Conservation (phyloP, 257 asterid genomes). For the Penstemon barbatus region DNA sequence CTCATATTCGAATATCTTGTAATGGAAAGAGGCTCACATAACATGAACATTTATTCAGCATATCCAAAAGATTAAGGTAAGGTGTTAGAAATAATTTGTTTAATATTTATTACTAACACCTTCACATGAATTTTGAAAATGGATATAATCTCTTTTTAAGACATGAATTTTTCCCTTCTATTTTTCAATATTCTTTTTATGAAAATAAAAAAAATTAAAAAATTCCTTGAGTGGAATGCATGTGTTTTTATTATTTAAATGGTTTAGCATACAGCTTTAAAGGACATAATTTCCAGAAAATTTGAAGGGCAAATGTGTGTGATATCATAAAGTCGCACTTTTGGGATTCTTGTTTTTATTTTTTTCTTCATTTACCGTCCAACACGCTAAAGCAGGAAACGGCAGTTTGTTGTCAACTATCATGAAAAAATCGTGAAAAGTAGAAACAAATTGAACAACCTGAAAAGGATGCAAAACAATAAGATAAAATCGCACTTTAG, state of each 20-base stretch:
- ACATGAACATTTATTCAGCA: too few species aligned
- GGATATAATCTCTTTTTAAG: too few species aligned
- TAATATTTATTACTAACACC: too few species aligned
- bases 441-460: conserved; percentile 47
- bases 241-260: background rate
- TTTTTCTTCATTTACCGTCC: conserved; percentile 15
- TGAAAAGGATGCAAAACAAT: conserved; percentile 22
- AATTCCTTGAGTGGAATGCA: background rate
- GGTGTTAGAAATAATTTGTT: too few species aligned
- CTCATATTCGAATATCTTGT: too few species aligned
- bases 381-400: conserved; percentile 33
- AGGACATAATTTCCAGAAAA: background rate
- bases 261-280: background rate
- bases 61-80: too few species aligned
- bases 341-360: conserved; percentile 1
- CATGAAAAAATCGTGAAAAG: conserved; percentile 54
- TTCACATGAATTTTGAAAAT: too few species aligned
- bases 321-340: conserved; percentile 34
- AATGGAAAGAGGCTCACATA: too few species aligned
- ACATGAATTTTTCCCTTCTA: too few species aligned
- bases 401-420: conserved; percentile 31
- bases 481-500: conserved; percentile 21
- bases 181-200: too few species aligned
- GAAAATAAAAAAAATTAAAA: too few species aligned
- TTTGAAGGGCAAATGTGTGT: background rate